A percentile compares a stretch with the other conserved stretches of the same genome.
Conservation (phyloP, 2,329 filamentous ascomycete species). For the Aureobasidium musti region DNA sequence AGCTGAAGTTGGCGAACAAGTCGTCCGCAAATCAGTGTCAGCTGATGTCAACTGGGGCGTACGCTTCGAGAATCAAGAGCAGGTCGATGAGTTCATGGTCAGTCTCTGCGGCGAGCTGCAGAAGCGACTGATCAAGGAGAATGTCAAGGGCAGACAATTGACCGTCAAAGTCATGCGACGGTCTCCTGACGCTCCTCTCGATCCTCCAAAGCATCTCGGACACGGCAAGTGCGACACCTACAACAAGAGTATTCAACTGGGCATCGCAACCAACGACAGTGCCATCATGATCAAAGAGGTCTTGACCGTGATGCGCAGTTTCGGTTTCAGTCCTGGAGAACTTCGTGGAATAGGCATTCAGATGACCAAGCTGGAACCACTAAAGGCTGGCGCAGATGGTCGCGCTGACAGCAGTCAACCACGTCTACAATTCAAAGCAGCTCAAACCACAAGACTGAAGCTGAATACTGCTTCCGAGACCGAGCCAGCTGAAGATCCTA, state of each 20-base stretch:
- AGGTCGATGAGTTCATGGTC: conserved; percentile 87
- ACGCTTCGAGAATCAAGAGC: conserved; percentile 85
- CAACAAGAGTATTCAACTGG: conserved; percentile 82
- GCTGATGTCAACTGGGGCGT: conserved; percentile 99
- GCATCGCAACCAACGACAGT: conserved; percentile 76
- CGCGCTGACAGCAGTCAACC: conserved; percentile 72
- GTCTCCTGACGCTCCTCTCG: conserved; percentile 80
- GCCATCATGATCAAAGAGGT: conserved; percentile 77
- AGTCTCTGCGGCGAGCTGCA: conserved; percentile 85
- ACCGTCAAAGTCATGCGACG: conserved; percentile 95
- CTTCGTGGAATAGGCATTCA: conserved; percentile 90
- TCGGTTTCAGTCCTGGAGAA: conserved; percentile 84
- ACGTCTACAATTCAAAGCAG: conserved; percentile 69
- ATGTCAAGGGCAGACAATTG: conserved; percentile 82
- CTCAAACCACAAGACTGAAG: conserved; percentile 44
- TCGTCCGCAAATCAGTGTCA: conserved; percentile 88
- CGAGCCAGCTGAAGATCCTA: conserved; percentile 44
- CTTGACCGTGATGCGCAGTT: conserved; percentile 77
- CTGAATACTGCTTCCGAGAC: not conserved
- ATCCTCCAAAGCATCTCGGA: conserved; percentile 89
- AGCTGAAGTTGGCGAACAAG: conserved; percentile 81
- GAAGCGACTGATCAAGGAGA: conserved; percentile 75
- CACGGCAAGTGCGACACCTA: conserved; percentile 94
- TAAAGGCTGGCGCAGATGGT: conserved; percentile 62
- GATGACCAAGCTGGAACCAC: conserved; percentile 84